These are phyloP conservation scores for Annona cherimola DNA, from an alignment of 164 flowering plant genomes.

Conservation along the genomic window DNA sequence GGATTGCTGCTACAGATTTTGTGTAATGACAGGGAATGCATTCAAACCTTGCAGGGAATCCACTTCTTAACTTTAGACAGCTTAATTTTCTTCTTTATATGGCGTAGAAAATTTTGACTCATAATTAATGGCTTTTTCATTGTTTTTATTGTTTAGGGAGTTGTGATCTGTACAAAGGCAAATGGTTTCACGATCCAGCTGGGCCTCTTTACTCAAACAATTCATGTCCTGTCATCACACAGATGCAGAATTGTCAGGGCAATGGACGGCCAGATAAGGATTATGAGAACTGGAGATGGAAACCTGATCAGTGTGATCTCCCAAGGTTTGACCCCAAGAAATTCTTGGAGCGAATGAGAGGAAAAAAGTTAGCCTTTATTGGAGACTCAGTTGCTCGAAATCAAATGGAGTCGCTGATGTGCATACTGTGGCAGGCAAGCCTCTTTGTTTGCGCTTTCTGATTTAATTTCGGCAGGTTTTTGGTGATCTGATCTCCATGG, in stretches of 20 bases:
- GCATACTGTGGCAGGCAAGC: constrained; percentile 91
- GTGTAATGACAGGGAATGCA: too few relatives aligned
- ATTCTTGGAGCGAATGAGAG: constrained; percentile 84
- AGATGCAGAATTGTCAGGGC: constrained; percentile 95
- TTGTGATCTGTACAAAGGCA: constrained; percentile 79
- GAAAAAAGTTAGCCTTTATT: constrained; percentile 86
- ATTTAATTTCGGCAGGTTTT: not conserved
- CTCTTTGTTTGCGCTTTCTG: not conserved
- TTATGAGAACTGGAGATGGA: constrained; percentile 94
- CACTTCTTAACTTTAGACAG: not conserved
- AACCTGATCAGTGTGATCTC: constrained; percentile 73
- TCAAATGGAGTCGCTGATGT: constrained; percentile 90
- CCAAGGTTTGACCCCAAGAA: constrained; percentile 78
- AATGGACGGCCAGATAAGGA: constrained; percentile 96
- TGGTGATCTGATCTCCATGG: not conserved
- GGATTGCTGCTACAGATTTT: too few relatives aligned
- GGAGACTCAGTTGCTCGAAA: constrained; percentile 98
- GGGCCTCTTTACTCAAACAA: constrained; percentile 82
- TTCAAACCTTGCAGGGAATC: not conserved
- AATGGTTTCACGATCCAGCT: constrained; percentile 62
- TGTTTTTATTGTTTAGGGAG: constrained; percentile 24
- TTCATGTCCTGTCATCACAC: constrained; percentile 82
- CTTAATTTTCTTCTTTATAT: not conserved
- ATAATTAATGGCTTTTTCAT: not conserved
- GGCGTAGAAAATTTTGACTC: not conserved